Percentiles rank a stretch among this genome's conserved stretches.
Evolutionary conservation across 2,329 filamentous ascomycete genomes (phyloP).

Genomic region (Zalaria sp.): DNA sequence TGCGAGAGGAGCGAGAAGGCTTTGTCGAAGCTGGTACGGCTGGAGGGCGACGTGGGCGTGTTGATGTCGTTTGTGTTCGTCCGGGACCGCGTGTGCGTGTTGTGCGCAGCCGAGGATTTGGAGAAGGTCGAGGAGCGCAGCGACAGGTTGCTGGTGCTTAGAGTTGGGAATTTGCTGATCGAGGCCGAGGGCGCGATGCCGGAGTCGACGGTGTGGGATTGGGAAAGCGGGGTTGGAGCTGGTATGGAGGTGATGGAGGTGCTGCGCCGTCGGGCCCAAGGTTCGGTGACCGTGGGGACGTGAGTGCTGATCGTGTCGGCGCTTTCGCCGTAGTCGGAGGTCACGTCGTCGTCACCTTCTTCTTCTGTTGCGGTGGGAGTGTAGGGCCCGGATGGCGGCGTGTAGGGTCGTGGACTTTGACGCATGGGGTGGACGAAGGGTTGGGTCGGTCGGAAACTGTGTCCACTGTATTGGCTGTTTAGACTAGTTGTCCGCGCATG

Average conservation of each 20-base stretch:
- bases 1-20: constrained; percentile 35
- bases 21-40: constrained; percentile 42
- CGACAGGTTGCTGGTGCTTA: constrained; percentile 24
- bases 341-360: constrained; percentile 17
- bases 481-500: constrained; percentile 42
- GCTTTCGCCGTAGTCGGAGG: constrained; percentile 8
- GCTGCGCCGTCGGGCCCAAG: constrained; percentile 23
- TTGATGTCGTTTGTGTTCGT: constrained; percentile 37
- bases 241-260: constrained; percentile 27
- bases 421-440: constrained; percentile 42
- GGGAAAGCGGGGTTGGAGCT: constrained; percentile 15
- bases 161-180: constrained; percentile 8
- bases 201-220: constrained; percentile 20
- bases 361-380: constrained; percentile 33
- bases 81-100: constrained; percentile 22
- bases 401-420: constrained; percentile 39
- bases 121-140: constrained; percentile 27
- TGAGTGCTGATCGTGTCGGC: constrained; percentile 32
- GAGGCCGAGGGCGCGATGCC: too few relatives aligned
- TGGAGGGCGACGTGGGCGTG: constrained; percentile 34
- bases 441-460: constrained; percentile 32
- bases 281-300: constrained; percentile 23
- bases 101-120: constrained; percentile 7
- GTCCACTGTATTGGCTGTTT: constrained; percentile 35
- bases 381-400: constrained; percentile 35